A percentile compares a stretch with the other conserved stretches of the same genome.
These are phyloP conservation scores for Fomitopsis palustris DNA, from an alignment of 1,284 basidiomycete genomes.

Conservation along the genomic window DNA sequence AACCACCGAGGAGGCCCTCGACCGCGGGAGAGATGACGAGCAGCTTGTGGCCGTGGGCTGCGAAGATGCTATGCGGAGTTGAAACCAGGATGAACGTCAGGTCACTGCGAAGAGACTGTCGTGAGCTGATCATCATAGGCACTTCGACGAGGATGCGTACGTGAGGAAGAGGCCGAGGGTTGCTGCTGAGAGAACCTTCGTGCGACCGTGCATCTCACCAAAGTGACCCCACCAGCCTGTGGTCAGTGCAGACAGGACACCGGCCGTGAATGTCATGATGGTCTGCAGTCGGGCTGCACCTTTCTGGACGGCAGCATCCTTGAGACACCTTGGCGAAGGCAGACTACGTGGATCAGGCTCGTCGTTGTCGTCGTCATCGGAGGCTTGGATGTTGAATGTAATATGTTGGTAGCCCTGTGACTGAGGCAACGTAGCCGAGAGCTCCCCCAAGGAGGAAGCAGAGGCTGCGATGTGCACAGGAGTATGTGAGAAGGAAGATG, in stretches of 20 bases:
- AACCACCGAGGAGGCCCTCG: slow-evolving; percentile 87
- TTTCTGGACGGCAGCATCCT: slow-evolving; percentile 63
- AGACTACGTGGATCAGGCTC: slow-evolving; percentile 46
- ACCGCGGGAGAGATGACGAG: slow-evolving; percentile 80
- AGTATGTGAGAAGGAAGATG: slow-evolving; percentile 8
- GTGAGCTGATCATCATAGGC: not conserved
- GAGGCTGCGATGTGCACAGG: slow-evolving; percentile 32
- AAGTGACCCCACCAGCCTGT: slow-evolving; percentile 88
- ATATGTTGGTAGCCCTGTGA: not conserved
- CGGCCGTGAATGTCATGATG: slow-evolving; percentile 73
- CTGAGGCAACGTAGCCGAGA: slow-evolving; percentile 6
- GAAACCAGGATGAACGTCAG: slow-evolving; percentile 77
- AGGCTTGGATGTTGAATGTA: not conserved
- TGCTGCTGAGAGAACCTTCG: slow-evolving; percentile 66
- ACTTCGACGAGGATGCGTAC: slow-evolving; percentile 38
- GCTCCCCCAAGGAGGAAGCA: slow-evolving; percentile 23
- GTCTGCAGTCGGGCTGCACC: slow-evolving; percentile 67
- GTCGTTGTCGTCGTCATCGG: slow-evolving; percentile 19
- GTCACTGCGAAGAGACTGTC: slow-evolving; percentile 48
- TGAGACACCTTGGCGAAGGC: slow-evolving; percentile 50
- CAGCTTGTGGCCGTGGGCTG: slow-evolving; percentile 66
- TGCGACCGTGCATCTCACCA: slow-evolving; percentile 77
- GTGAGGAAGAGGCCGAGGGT: slow-evolving; percentile 74
- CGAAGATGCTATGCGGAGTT: slow-evolving; percentile 59
- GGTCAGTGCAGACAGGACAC: slow-evolving; percentile 78